These are phyloP conservation scores for Scutellaria baicalensis DNA, from an alignment of 257 asterid species.

Conservation along the genomic window DNA sequence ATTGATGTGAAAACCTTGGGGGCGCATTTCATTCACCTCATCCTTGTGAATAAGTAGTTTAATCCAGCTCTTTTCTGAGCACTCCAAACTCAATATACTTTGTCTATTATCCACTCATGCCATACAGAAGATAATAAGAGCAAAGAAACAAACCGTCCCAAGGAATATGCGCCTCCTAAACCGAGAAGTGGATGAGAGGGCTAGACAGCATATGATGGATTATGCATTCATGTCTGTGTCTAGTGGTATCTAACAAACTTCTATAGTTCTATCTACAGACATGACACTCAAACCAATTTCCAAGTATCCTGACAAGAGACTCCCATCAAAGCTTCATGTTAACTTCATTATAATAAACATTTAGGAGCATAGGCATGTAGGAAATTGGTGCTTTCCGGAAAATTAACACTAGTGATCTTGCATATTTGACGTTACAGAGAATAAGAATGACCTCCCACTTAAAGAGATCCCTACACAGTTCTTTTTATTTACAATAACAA, in stretches of 20 bases:
- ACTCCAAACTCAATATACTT: not conserved
- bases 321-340: constrained; percentile 3
- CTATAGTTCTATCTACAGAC: not conserved
- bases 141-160: not conserved
- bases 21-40: not conserved
- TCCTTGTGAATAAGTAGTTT: not conserved
- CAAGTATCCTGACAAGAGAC: not conserved
- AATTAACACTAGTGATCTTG: not conserved
- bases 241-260: not conserved
- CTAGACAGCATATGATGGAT: not conserved
- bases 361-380: not conserved
- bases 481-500: not conserved
- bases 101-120: not conserved
- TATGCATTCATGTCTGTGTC: not conserved
- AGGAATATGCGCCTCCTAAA: not conserved
- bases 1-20: not conserved
- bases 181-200: not conserved
- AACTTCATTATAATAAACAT: not conserved
- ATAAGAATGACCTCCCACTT: not conserved
- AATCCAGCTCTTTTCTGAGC: not conserved
- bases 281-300: not conserved
- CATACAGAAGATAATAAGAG: not conserved
- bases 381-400: not conserved
- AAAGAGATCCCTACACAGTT: not conserved
- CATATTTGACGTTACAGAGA: not conserved